Conservation (phyloP, 1,139 yeast genomes). For the Protomyces inouyei region DNA sequence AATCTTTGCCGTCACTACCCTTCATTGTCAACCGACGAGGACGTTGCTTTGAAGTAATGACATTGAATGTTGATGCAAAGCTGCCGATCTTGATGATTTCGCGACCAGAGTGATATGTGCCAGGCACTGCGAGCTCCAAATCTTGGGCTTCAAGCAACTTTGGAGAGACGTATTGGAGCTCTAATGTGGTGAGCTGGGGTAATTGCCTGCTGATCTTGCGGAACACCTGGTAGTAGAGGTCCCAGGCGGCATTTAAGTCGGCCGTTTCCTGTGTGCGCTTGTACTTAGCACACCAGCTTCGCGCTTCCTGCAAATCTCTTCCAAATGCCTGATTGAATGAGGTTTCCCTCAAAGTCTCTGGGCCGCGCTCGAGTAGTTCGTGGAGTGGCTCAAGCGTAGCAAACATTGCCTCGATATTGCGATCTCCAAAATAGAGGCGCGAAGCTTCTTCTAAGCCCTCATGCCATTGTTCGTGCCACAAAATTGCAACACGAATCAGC, state of each 20-base stretch:
- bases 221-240: slow-evolving; percentile 87
- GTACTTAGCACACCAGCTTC: slow-evolving; percentile 85
- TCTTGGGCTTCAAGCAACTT: slow-evolving; percentile 72
- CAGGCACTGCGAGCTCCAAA: slow-evolving; percentile 87
- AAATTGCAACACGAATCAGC: slow-evolving; percentile 85
- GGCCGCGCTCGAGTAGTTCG: slow-evolving; percentile 73
- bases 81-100: slow-evolving; percentile 65
- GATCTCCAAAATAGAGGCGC: slow-evolving; percentile 86
- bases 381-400: slow-evolving; percentile 86
- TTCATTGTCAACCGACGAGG: slow-evolving; percentile 75
- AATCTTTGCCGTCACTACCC: slow-evolving; percentile 90
- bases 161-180: slow-evolving; percentile 90
- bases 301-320: slow-evolving; percentile 85
- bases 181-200: slow-evolving; percentile 80
- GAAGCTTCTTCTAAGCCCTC: slow-evolving; percentile 98
- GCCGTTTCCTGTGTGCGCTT: slow-evolving; percentile 80
- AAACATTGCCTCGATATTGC: slow-evolving; percentile 90
- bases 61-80: slow-evolving; percentile 78
- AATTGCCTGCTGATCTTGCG: slow-evolving; percentile 83
- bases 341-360: slow-evolving; percentile 87
- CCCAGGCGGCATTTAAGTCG: slow-evolving; percentile 96
- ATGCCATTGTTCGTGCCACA: slow-evolving; percentile 98
- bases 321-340: slow-evolving; percentile 94
- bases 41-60: slow-evolving; percentile 93
- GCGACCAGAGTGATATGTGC: slow-evolving; percentile 82